phyloP scores from a whole-genome alignment of 768 basidiomycete species.

The Galerina sulciceps region DNA sequence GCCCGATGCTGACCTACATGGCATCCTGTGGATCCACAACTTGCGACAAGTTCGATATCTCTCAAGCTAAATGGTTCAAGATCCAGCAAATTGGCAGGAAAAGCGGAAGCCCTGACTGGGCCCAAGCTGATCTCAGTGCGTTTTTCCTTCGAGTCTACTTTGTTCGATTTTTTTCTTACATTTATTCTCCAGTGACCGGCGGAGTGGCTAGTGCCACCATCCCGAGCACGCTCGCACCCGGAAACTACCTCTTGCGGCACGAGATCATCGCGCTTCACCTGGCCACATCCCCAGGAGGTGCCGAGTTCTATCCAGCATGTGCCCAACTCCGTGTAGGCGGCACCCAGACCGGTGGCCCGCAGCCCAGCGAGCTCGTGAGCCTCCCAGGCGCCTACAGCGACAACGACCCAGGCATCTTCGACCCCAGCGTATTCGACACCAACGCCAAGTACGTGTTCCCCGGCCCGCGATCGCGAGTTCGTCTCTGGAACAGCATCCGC shows the following conservation, averaged over 20 bases:
- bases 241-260: constrained; percentile 78
- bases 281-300: constrained; percentile 57
- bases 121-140: constrained; percentile 58
- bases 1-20: constrained; percentile 79
- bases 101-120: constrained; percentile 45
- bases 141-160: constrained; percentile 10
- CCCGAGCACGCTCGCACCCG: constrained; percentile 59
- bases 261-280: constrained; percentile 83
- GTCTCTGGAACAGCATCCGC: constrained; percentile 23
- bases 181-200: constrained; percentile 40
- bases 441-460: constrained; percentile 47
- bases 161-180: neutral
- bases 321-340: constrained; percentile 61
- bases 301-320: constrained; percentile 84
- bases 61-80: constrained; percentile 76
- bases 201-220: constrained; percentile 43
- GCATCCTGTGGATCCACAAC: constrained; percentile 58
- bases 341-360: constrained; percentile 51
- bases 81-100: constrained; percentile 56
- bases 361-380: constrained; percentile 53
- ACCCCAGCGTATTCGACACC: constrained; percentile 43
- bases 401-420: constrained; percentile 72
- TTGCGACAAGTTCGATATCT: constrained; percentile 64
- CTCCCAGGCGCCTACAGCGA: constrained; percentile 79
- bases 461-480: constrained; percentile 55